These are phyloP conservation scores for Croton setiger DNA, from an alignment of 441 rosid genomes.

Conservation along the genomic window DNA sequence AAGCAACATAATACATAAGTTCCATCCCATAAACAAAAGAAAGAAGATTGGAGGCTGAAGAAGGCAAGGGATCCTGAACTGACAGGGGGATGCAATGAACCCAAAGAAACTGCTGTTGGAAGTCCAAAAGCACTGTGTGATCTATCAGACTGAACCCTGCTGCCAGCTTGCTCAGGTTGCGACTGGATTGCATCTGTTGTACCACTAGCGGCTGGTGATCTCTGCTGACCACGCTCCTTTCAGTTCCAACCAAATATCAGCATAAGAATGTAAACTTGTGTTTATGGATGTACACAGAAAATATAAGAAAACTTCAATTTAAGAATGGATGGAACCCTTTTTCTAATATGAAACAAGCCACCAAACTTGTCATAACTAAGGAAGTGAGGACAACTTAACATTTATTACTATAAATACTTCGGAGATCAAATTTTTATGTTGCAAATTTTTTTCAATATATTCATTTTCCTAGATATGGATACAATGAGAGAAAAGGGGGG, in stretches of 20 bases:
- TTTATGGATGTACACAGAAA: neutral
- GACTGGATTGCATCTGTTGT: slow-evolving; percentile 27
- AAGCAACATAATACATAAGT: slow-evolving; percentile 14
- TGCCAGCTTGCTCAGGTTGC: slow-evolving; percentile 43
- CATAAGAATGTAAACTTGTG: neutral
- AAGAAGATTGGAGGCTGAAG: slow-evolving; percentile 1
- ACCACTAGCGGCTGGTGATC: slow-evolving; percentile 38
- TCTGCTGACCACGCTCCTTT: slow-evolving; percentile 41
- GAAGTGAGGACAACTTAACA: neutral
- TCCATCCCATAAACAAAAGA: neutral
- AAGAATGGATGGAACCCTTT: neutral
- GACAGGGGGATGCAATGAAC: slow-evolving; percentile 59
- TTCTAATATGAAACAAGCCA: neutral
- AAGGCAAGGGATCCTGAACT: slow-evolving; percentile 25
- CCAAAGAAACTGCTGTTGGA: slow-evolving; percentile 51
- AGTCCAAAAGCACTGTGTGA: slow-evolving; percentile 49
- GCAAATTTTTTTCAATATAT: neutral
- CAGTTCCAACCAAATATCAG: slow-evolving; percentile 18
- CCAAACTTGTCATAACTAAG: neutral
- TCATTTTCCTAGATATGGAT: neutral
- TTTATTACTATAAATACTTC: neutral
- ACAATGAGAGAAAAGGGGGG: slow-evolving; percentile 4
- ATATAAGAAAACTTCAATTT: slow-evolving; percentile 6
- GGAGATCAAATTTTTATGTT: neutral
- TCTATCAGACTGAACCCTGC: slow-evolving; percentile 41